Evolutionary conservation across 345 rosid species (phyloP), one percentile per base, ranked within the genome.

Genomic region (Brassica juncea): DNA sequence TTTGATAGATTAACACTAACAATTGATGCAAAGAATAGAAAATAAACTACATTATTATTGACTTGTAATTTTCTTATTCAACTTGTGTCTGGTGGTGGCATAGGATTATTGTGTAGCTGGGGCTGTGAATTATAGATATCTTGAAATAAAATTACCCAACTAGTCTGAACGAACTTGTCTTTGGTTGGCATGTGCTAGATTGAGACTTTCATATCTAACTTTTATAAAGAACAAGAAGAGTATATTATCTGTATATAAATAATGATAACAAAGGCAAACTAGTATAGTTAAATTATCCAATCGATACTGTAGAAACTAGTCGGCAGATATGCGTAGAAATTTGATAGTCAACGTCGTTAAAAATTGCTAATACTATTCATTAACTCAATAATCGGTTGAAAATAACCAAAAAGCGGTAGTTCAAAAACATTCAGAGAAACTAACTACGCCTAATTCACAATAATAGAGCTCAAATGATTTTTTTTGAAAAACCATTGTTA

Each of bases 151-250:
- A 11, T 55, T 49, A 55, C 4, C 35, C 77, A 66, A 65, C 72
- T 55, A 65, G 52, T 66, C 4, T 19, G 28, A 71, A 23, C 5
- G 6, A 47, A 47, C 55, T 47, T 19, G 77, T 78, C 72, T 57
- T 72, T 42, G 77, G 65, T 32, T 27, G 28, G 66, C 81, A 78
- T 71, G 37, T 70, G 37, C 37, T 32, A 5, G 65, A 62, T 39
- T 39, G 58, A 65, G 2, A 3, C 34, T 64, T 55, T 71, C 60
- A 37, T 28, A 55, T 14, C 1, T 1, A 8, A 39, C 28, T 27
- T 4, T 11, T 12, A 16, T 65, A 71, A 27, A 71, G 44, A 54
- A 77, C 27, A 68, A 25, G 0, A 4, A 52, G 2, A 30, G 3
- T 35, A 47, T 32, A 14, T 76, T 5, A 44, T 69, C 0, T 37